phyloP scores from a whole-genome alignment of 1,284 basidiomycete species.

The Sporisorium exsertum region DNA sequence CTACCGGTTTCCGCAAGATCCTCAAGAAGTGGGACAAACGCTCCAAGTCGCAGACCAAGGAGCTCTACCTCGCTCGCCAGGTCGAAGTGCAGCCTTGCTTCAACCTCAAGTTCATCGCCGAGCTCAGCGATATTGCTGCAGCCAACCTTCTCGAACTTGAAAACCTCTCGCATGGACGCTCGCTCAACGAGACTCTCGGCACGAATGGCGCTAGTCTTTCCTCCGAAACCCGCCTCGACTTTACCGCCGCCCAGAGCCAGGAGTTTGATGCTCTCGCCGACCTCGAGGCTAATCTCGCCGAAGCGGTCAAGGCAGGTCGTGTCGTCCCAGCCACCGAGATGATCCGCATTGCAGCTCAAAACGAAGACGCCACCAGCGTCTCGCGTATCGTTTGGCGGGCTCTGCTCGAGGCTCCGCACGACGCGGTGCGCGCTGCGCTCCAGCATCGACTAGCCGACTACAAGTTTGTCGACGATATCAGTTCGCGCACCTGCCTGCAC shows the following conservation, averaged over 20 bases:
- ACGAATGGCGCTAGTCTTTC: conserved; percentile 44
- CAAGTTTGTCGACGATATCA: conserved; percentile 94
- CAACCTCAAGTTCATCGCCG: conserved; percentile 93
- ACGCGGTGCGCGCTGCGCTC: conserved; percentile 58
- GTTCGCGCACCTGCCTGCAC: conserved; percentile 93
- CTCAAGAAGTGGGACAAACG: conserved; percentile 99
- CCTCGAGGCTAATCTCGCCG: conserved; percentile 61
- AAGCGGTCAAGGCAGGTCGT: conserved; percentile 56
- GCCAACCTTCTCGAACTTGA: conserved; percentile 92
- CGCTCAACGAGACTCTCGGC: conserved; percentile 30
- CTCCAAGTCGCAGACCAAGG: conserved; percentile 92
- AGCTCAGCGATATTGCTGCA: conserved; percentile 93
- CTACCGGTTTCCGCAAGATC: conserved; percentile 96
- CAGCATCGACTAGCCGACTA: conserved; percentile 77
- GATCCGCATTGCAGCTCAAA: conserved; percentile 55
- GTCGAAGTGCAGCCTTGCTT: conserved; percentile 90
- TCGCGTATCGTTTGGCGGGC: conserved; percentile 67
- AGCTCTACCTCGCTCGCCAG: conserved; percentile 94
- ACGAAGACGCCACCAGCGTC: conserved; percentile 59
- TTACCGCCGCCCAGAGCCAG: conserved; percentile 60
- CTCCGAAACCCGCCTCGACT: conserved; percentile 63
- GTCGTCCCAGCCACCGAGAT: conserved; percentile 55
- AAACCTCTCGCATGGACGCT: conserved; percentile 71
- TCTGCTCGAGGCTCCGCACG: conserved; percentile 55
- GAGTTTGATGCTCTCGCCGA: conserved; percentile 62